phyloP scores from a whole-genome alignment of 306 rosid species.

The Nissolia schottii region DNA sequence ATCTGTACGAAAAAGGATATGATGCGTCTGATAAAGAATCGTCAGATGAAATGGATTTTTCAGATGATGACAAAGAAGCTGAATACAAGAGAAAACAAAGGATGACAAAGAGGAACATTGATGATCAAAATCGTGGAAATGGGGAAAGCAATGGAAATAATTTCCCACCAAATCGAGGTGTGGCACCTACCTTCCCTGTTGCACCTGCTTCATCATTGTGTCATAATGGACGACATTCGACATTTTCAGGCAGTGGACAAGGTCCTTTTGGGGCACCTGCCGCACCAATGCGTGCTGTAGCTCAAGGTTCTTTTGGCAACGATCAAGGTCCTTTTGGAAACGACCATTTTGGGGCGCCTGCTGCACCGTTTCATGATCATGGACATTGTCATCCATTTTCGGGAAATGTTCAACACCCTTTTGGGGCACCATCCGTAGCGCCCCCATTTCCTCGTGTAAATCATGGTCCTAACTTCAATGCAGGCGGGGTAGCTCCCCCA shows the following conservation, averaged over 20 bases:
- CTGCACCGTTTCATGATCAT: too few species aligned
- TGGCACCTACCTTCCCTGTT: conserved; percentile 2
- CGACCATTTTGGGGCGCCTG: conserved; percentile 9
- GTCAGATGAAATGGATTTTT: conserved; percentile 56
- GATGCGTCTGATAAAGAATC: conserved; percentile 80
- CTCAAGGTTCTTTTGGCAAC: background rate
- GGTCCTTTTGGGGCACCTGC: background rate
- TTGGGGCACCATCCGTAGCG: conserved; percentile 11
- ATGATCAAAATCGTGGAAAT: conserved; percentile 28
- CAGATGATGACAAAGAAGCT: conserved; percentile 81
- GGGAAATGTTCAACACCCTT: conserved; percentile 26
- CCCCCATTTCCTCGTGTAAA: conserved; percentile 38
- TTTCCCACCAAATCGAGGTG: conserved; percentile 7
- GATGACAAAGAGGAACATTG: conserved; percentile 43
- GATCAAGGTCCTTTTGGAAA: background rate
- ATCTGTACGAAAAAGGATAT: conserved; percentile 66
- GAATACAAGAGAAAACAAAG: conserved; percentile 49
- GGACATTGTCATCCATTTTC: conserved; percentile 26
- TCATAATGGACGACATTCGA: conserved; percentile 13
- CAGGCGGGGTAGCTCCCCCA: conserved; percentile 41
- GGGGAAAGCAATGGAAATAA: conserved; percentile 26
- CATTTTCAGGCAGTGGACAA: too few species aligned
- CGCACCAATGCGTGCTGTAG: background rate
- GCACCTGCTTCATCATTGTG: conserved; percentile 13
- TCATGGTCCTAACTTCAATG: conserved; percentile 1